A percentile compares a stretch with the other conserved stretches of the same genome.
Evolutionary conservation across 495 filamentous ascomycete genomes (phyloP).

Genomic region (Neurospora sp.): DNA sequence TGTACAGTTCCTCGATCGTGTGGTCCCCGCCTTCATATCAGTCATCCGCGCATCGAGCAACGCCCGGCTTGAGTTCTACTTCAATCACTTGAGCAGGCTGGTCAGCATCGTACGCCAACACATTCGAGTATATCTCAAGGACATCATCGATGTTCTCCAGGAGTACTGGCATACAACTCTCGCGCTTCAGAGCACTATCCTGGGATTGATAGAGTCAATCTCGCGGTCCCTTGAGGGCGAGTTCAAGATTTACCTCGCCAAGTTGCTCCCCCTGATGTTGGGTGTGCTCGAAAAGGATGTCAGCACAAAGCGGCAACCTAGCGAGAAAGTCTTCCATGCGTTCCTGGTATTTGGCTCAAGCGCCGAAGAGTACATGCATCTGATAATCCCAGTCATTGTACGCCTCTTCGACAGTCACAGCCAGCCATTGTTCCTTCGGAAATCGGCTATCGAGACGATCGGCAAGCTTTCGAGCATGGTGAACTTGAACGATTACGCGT

Average conservation of each 20-base stretch:
- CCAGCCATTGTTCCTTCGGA: slow-evolving; percentile 67
- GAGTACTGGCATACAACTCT: slow-evolving; percentile 74
- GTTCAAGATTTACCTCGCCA: slow-evolving; percentile 89
- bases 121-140: slow-evolving; percentile 76
- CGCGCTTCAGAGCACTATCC: slow-evolving; percentile 77
- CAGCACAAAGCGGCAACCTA: slow-evolving; percentile 61
- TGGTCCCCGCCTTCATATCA: slow-evolving; percentile 83
- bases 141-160: slow-evolving; percentile 72
- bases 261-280: slow-evolving; percentile 83
- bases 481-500: slow-evolving; percentile 93
- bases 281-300: slow-evolving; percentile 79
- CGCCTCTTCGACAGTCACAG: slow-evolving; percentile 77
- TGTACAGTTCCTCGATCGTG: slow-evolving; percentile 82
- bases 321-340: slow-evolving; percentile 84
- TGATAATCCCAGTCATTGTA: slow-evolving; percentile 95
- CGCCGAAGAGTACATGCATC: slow-evolving; percentile 96
- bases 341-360: slow-evolving; percentile 95
- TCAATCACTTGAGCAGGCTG: slow-evolving; percentile 86
- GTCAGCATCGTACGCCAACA: slow-evolving; percentile 95
- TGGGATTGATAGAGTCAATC: slow-evolving; percentile 85
- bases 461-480: slow-evolving; percentile 92
- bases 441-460: slow-evolving; percentile 86
- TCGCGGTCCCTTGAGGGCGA: slow-evolving; percentile 90
- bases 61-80: slow-evolving; percentile 80
- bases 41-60: slow-evolving; percentile 71